Conservation (phyloP, 176 grass and related monocot genomes). For the Themeda triandra region DNA sequence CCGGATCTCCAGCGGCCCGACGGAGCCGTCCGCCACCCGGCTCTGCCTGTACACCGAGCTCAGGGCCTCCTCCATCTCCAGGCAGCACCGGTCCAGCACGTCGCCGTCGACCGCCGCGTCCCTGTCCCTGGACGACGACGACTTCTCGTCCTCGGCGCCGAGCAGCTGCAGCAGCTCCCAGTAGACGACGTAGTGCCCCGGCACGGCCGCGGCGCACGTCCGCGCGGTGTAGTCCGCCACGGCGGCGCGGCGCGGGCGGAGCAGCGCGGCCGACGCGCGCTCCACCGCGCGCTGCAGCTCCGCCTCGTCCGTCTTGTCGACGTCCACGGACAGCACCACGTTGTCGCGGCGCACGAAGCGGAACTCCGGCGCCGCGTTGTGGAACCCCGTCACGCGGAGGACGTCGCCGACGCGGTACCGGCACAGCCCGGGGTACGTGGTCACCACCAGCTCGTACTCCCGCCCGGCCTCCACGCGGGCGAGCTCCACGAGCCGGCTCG, state of each 20-base stretch:
- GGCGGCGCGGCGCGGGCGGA: neutral
- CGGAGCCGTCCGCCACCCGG: neutral
- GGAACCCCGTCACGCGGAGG: slow-evolving; percentile 34
- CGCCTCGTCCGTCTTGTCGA: slow-evolving; percentile 59
- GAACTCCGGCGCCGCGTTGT: neutral
- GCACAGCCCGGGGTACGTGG: slow-evolving; percentile 26
- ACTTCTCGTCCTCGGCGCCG: neutral
- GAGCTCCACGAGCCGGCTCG: slow-evolving; percentile 9
- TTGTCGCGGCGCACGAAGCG: neutral
- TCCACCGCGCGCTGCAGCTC: slow-evolving; percentile 49
- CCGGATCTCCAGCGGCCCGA: neutral
- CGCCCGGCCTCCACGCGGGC: slow-evolving; percentile 46
- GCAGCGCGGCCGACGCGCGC: too few relatives aligned
- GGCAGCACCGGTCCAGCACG: too few relatives aligned
- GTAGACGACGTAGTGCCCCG: neutral
- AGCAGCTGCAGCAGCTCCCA: neutral
- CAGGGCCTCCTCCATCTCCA: neutral
- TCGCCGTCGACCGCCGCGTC: neutral
- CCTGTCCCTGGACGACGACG: rapidly evolving
- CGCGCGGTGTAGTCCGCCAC: neutral
- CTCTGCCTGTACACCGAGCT: neutral
- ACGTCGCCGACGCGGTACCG: slow-evolving; percentile 64
- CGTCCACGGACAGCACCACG: slow-evolving; percentile 39
- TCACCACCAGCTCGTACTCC: slow-evolving; percentile 63
- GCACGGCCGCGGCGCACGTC: neutral